Base-by-base conservation (phyloP, 1,139 yeast genomes). In the Yamadazyma trypodendri region DNA sequence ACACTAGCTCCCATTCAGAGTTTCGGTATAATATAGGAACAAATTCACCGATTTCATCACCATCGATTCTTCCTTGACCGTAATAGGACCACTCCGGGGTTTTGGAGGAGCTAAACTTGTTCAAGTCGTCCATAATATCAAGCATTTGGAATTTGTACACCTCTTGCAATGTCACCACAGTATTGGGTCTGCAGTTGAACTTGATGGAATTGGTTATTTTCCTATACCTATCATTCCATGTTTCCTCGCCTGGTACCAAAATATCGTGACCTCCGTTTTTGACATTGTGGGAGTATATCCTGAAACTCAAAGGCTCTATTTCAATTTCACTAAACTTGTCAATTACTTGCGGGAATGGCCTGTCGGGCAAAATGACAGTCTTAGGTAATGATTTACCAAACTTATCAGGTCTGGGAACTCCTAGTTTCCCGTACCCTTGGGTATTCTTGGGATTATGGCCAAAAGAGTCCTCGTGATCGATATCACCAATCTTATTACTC, bases 371-470 rank as follows among this genome's bases (percentile, higher is more conserved):
- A 5, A 55, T 45, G 5, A 53, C 53, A 1, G 54, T 51, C 27
- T 44, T 43, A 7, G 39, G 33, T 11, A 28, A 18, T 6, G 37
- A 32, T 24, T 40, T 40, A 2, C 42, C 39, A 16, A 35, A 31
- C 14, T 35, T 28, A 11, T 38, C 41, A 13, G 41, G 32, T 10
- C 31, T 35, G 9, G 52, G 51, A 22, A 48, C 58, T 16, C 83
- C 63, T 2, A 84, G 57, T 21, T 58, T 58, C 34, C 72, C 77
- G 55, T 80, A 82, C 0, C 85, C 84, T 43, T 75, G 71, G 35
- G 71, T 58, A 33, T 81, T 81, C 30, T 41, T 40, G 11, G 44
- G 45, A 27, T 36, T 40, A 20, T 37, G 32, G 8, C 38, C 44
- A 28, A 42, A 34, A 8, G 29, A 14, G 30, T 44, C 48, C 32